These are phyloP conservation scores for Xylaria digitata DNA, from an alignment of 2,329 filamentous ascomycete genomes.

Conservation along the genomic window DNA sequence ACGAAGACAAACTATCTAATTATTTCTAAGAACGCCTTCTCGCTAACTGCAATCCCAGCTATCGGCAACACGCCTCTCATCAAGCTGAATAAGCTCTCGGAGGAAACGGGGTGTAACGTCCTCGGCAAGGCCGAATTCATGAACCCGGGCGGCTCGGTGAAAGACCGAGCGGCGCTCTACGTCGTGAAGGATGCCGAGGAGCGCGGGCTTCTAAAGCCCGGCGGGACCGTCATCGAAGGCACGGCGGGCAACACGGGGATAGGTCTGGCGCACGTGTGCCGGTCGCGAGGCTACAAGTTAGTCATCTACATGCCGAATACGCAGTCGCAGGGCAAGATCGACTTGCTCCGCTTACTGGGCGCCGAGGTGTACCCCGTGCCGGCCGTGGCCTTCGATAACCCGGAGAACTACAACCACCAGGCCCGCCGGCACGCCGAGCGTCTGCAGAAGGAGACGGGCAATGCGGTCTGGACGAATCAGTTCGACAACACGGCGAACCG, in stretches of 20 bases:
- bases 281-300: conserved; percentile 89
- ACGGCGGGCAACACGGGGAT: conserved; percentile 99
- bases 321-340: conserved; percentile 97
- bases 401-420: conserved; percentile 98
- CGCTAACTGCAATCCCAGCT: conserved; percentile 62
- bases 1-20: neutral
- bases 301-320: conserved; percentile 99
- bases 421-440: conserved; percentile 88
- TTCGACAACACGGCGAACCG: conserved; percentile 98
- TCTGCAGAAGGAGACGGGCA: conserved; percentile 69
- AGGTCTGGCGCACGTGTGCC: conserved; percentile 95
- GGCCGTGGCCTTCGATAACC: conserved; percentile 94
- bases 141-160: conserved; percentile 96
- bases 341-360: conserved; percentile 87
- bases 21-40: neutral
- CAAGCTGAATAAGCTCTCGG: conserved; percentile 85
- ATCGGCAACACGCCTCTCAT: conserved; percentile 98
- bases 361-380: conserved; percentile 97
- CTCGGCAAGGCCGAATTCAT: conserved; percentile 98
- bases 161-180: conserved; percentile 94
- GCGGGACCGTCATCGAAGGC: conserved; percentile 95
- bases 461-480: conserved; percentile 97
- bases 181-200: conserved; percentile 95
- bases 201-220: conserved; percentile 80
- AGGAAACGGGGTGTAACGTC: conserved; percentile 91